A percentile compares a stretch with the other conserved stretches of the same genome.
Evolutionary conservation across 23 red algal species (phyloP).

Genomic region (Gracilariopsis chorda): DNA sequence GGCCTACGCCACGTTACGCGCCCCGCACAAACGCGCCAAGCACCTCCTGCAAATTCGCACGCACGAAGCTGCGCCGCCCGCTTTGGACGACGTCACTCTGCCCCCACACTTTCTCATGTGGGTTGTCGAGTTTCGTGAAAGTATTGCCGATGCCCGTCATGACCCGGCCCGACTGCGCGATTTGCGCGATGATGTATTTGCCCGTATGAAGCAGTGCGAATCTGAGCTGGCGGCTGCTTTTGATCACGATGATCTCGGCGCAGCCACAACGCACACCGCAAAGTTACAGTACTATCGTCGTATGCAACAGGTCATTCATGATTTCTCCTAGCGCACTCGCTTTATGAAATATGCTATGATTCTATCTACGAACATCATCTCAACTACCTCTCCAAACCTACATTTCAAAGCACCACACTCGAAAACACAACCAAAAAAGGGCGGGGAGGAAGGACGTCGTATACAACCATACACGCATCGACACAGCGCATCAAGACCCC

Average conservation of each 20-base stretch:
- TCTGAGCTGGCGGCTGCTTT: background rate
- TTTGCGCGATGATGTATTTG: background rate
- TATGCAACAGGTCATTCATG: background rate
- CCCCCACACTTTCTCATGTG: background rate
- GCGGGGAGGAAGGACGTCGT: too few species aligned
- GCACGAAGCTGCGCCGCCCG: background rate
- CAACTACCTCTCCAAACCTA: too few species aligned
- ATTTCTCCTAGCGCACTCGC: too few species aligned
- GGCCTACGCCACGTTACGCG: conserved; percentile 21
- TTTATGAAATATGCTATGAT: too few species aligned
- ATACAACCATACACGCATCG: too few species aligned
- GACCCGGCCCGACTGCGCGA: background rate
- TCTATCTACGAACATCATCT: too few species aligned
- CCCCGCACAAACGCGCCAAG: background rate
- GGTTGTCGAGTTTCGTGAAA: conserved; percentile 18
- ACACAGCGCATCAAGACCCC: background rate
- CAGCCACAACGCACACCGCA: background rate
- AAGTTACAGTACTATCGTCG: conserved; percentile 38
- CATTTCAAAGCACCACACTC: too few species aligned
- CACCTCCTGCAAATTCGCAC: conserved; percentile 12
- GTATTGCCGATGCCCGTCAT: background rate
- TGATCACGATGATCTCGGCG: background rate
- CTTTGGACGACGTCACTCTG: background rate
- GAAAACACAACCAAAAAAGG: too few species aligned
- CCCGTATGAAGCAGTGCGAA: background rate